These are phyloP conservation scores for Purshia tridentata DNA, from an alignment of 306 rosid species.

Conservation along the genomic window DNA sequence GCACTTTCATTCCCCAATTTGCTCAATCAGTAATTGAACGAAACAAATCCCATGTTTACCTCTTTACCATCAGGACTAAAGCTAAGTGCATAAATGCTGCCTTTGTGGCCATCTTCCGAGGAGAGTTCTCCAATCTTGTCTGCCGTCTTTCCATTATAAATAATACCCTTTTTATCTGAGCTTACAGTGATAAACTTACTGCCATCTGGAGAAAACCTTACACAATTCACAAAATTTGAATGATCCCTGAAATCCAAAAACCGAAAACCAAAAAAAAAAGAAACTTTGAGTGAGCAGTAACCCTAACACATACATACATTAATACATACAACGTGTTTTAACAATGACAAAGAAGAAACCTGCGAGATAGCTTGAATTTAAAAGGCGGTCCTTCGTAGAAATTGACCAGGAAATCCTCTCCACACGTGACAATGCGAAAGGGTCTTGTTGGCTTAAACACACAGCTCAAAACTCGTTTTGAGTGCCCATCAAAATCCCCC, in stretches of 20 bases:
- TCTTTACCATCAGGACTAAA: slow-evolving; percentile 97
- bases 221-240: slow-evolving; percentile 91
- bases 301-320: background rate
- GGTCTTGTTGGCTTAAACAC: slow-evolving; percentile 93
- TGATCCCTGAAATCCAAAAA: slow-evolving; percentile 74
- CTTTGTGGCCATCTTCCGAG: slow-evolving; percentile 84
- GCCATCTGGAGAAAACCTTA: slow-evolving; percentile 93
- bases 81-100: slow-evolving; percentile 92
- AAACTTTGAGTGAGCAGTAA: background rate
- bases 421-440: slow-evolving; percentile 84
- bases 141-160: slow-evolving; percentile 78
- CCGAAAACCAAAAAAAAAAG: background rate
- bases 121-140: slow-evolving; percentile 89
- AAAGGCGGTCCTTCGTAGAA: slow-evolving; percentile 97
- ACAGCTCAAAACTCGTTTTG: slow-evolving; percentile 86
- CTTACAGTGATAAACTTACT: slow-evolving; percentile 77
- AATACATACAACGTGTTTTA: background rate
- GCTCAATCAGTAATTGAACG: background rate
- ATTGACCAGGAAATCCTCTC: slow-evolving; percentile 89
- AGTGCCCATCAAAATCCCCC: slow-evolving; percentile 98
- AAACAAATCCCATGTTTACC: slow-evolving; percentile 36
- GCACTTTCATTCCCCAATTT: too few species aligned
- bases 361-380: slow-evolving; percentile 83
- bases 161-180: slow-evolving; percentile 85
- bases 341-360: slow-evolving; percentile 36